A percentile compares a stretch with the other conserved stretches of the same genome.
phyloP scores from a whole-genome alignment of 2,329 filamentous ascomycete species.

The Talaromyces islandicus region DNA sequence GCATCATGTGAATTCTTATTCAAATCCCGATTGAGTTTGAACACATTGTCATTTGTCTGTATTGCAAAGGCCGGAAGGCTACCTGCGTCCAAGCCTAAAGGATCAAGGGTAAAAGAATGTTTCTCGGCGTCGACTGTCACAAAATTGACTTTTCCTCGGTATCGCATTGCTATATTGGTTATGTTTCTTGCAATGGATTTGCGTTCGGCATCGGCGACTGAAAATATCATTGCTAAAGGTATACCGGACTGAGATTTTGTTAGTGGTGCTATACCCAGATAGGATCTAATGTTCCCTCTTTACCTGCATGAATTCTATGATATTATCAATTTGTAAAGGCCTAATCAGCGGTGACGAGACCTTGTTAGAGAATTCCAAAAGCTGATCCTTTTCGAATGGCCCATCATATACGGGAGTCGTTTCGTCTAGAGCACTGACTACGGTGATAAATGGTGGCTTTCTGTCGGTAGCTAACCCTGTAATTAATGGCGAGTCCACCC shows the following conservation, averaged over 20 bases:
- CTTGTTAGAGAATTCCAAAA: constrained; percentile 2
- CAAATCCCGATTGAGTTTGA: not conserved
- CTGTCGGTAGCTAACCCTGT: not conserved
- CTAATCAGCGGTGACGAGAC: constrained; percentile 1
- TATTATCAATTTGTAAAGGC: constrained; percentile 1
- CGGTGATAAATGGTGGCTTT: not conserved
- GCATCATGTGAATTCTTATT: not conserved
- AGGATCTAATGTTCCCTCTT: not conserved
- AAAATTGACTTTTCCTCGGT: constrained; percentile 5
- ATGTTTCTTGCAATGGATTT: not conserved
- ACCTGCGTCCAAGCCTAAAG: not conserved
- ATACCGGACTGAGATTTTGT: constrained; percentile 2
- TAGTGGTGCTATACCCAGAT: not conserved
- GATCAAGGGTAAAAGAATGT: constrained; percentile 1
- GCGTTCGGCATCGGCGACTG: constrained; percentile 2
- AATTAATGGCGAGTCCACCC: not conserved
- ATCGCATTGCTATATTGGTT: not conserved
- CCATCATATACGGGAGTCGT: constrained; percentile 4
- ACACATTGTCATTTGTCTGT: constrained; percentile 2
- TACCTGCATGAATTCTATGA: constrained; percentile 8
- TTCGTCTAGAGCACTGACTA: constrained; percentile 3
- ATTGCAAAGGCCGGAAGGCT: constrained; percentile 2
- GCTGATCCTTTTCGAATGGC: not conserved
- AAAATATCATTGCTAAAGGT: constrained; percentile 5
- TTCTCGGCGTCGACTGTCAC: constrained; percentile 7